These are phyloP conservation scores for Chenopodium quinoa DNA, from an alignment of 148 eudicot species.

Conservation along the genomic window DNA sequence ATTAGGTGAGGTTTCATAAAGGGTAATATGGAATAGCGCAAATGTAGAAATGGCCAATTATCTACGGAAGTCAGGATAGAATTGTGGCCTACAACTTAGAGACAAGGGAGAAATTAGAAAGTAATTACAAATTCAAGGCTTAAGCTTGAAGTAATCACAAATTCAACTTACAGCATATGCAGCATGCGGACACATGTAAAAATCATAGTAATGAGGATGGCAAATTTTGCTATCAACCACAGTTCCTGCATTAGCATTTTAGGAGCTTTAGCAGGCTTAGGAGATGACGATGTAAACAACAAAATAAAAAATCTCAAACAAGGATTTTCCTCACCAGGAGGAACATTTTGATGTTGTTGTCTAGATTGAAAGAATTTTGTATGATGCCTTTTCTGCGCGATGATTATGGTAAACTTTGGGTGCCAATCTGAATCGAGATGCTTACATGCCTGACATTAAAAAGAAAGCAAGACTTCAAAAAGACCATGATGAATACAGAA, in stretches of 20 bases:
- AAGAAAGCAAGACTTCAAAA: background rate
- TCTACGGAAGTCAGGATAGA: no score
- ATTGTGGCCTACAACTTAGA: no score
- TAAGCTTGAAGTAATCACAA: no score
- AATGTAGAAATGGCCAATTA: no score
- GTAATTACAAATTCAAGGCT: background rate
- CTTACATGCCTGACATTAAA: conserved; percentile 18
- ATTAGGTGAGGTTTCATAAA: no score
- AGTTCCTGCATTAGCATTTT: conserved; percentile 25
- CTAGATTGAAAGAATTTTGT: conserved; percentile 20
- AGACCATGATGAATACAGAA: background rate
- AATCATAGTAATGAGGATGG: conserved; percentile 32
- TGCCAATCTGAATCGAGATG: conserved; percentile 13
- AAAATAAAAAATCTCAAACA: background rate
- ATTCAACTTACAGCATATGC: conserved; percentile 3
- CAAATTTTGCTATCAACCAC: conserved; percentile 34
- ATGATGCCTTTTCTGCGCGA: conserved; percentile 21
- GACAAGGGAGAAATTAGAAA: background rate
- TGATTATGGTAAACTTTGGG: conserved; percentile 17
- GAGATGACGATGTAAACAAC: background rate
- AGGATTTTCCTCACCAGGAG: conserved; percentile 15
- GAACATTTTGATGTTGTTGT: conserved; percentile 15
- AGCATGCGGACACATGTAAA: conserved; percentile 35
- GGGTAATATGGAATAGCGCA: no score
- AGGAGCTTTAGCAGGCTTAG: background rate